phyloP scores from a whole-genome alignment of 768 basidiomycete species.

The Trametes cingulata region DNA sequence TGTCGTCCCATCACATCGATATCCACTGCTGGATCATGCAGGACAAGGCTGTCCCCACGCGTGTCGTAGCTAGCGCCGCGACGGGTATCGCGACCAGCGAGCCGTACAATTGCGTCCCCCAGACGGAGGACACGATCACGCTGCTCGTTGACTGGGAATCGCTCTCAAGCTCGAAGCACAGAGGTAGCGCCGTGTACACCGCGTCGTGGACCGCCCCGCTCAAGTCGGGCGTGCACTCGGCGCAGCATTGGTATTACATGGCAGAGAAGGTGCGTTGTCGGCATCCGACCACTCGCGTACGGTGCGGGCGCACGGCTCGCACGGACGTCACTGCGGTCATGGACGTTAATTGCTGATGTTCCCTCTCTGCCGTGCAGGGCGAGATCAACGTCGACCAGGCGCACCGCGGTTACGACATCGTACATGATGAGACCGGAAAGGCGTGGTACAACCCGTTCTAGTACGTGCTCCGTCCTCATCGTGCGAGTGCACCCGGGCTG shows the following conservation, averaged over 20 bases:
- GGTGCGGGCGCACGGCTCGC: background rate
- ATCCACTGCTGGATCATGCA: constrained; percentile 86
- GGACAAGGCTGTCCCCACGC: constrained; percentile 72
- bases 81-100: constrained; percentile 89
- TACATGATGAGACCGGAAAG: constrained; percentile 83
- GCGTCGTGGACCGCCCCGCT: constrained; percentile 94
- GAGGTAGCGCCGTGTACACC: constrained; percentile 88
- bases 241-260: constrained; percentile 96
- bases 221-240: constrained; percentile 86
- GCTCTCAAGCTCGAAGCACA: constrained; percentile 67
- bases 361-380: constrained; percentile 52
- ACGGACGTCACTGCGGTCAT: background rate
- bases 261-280: constrained; percentile 67
- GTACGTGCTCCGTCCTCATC: constrained; percentile 45
- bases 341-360: constrained; percentile 5
- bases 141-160: constrained; percentile 95
- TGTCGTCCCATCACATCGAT: constrained; percentile 93
- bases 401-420: constrained; percentile 90
- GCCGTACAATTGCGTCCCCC: constrained; percentile 82
- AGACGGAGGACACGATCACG: constrained; percentile 94
- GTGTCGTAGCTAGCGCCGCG: constrained; percentile 88
- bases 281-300: background rate
- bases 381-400: constrained; percentile 93
- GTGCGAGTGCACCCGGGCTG: constrained; percentile 12
- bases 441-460: constrained; percentile 90